Evolutionary conservation across 2,329 filamentous ascomycete species (phyloP).

Genomic region (Trichoderma pleuroti): DNA sequence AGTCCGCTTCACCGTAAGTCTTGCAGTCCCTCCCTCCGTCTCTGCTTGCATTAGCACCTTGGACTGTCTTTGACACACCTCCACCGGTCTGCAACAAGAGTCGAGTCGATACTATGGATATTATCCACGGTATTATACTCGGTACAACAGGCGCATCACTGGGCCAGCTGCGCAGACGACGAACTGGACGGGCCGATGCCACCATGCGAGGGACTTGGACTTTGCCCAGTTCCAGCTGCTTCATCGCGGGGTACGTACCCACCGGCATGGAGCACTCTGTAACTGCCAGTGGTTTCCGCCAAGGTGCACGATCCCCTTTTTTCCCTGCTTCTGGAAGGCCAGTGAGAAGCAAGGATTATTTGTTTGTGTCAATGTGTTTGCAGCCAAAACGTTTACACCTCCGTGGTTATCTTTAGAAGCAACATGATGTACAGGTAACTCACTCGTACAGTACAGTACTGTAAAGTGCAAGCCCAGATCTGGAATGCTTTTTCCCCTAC

Average conservation of each 20-base stretch:
- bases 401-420: neutral
- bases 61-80: neutral
- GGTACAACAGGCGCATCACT: conserved; percentile 11
- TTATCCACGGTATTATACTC: conserved; percentile 9
- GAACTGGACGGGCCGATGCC: conserved; percentile 13
- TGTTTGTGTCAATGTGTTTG: neutral
- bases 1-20: conserved; percentile 12
- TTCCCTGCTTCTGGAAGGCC: neutral
- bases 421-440: neutral
- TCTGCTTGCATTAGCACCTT: neutral
- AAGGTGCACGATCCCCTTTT: neutral
- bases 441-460: neutral
- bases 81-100: neutral
- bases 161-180: neutral
- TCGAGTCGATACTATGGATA: neutral
- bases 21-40: neutral
- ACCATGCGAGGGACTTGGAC: neutral
- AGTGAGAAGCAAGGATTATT: neutral
- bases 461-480: conserved; percentile 1
- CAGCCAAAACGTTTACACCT: neutral
- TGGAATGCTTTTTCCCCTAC: neutral
- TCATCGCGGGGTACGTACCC: conserved; percentile 18
- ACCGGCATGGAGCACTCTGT: conserved; percentile 12
- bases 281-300: conserved; percentile 8
- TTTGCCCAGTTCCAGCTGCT: neutral